Evolutionary conservation across 805 yeast species (phyloP).

Genomic region (Yarrowia sp.): DNA sequence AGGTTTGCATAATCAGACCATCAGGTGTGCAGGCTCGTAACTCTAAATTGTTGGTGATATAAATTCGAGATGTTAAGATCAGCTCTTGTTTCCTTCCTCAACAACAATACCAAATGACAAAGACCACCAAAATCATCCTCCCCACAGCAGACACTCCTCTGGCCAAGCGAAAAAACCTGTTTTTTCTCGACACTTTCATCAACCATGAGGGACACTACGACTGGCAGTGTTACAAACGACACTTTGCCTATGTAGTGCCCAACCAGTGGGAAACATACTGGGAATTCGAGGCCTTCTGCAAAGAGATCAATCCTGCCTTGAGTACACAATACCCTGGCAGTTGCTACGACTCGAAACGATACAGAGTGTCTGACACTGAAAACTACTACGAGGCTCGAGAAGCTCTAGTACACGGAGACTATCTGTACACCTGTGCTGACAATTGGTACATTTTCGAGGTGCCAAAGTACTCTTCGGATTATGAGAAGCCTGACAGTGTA

Average conservation of each 20-base stretch:
- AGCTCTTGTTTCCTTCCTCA: not conserved
- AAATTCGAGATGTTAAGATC: not conserved
- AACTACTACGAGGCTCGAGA: conserved; percentile 7
- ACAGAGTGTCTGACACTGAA: conserved; percentile 2
- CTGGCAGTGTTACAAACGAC: conserved; percentile 4
- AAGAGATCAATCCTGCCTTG: not conserved
- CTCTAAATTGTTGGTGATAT: not conserved
- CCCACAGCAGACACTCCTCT: conserved; percentile 6
- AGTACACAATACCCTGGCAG: not conserved
- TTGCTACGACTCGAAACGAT: not conserved
- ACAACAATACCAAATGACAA: not conserved
- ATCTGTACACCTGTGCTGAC: conserved; percentile 14
- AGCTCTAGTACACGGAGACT: not conserved
- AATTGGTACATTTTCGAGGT: conserved; percentile 13
- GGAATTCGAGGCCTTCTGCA: conserved; percentile 8
- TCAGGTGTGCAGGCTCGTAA: not conserved
- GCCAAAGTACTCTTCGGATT: conserved; percentile 2
- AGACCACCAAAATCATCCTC: not conserved
- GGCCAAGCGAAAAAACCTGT: conserved; percentile 1
- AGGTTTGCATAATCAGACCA: conserved; percentile 21
- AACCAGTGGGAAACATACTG: conserved; percentile 13
- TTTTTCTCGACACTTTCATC: conserved; percentile 13
- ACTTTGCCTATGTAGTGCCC: conserved; percentile 6
- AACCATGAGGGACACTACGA: conserved; percentile 17
- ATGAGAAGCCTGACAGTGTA: conserved; percentile 1